These are phyloP conservation scores for Solanum chmielewskii DNA, from an alignment of 257 asterid species.

Conservation along the genomic window DNA sequence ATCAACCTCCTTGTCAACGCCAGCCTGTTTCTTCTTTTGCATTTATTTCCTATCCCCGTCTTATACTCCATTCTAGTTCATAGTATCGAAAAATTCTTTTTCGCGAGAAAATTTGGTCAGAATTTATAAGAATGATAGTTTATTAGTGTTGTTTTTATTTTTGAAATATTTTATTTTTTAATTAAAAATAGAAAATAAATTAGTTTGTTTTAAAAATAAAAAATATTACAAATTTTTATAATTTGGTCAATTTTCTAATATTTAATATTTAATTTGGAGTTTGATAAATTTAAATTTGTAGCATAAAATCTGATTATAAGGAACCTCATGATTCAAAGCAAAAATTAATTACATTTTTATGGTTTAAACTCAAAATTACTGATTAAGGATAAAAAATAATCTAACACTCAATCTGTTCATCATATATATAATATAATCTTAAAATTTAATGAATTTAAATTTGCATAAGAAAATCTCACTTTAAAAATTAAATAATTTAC, in stretches of 20 bases:
- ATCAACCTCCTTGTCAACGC: not conserved
- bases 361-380: not conserved
- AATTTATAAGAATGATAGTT: no score
- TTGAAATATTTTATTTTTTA: no score
- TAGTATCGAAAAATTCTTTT: no score
- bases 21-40: not conserved
- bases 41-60: not conserved
- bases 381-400: not conserved
- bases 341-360: not conserved
- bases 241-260: no score
- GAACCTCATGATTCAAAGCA: not conserved
- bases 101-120: no score
- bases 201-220: no score
- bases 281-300: not conserved
- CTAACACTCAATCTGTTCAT: accelerated
- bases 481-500: no score
- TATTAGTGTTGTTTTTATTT: no score
- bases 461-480: not conserved
- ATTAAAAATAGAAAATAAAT: no score
- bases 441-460: not conserved
- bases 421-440: not conserved
- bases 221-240: no score
- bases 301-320: not conserved
- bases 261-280: accelerated
- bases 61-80: not conserved